Base-by-base conservation (phyloP, 257 asterid species). In the Rauvolfia tetraphylla region DNA sequence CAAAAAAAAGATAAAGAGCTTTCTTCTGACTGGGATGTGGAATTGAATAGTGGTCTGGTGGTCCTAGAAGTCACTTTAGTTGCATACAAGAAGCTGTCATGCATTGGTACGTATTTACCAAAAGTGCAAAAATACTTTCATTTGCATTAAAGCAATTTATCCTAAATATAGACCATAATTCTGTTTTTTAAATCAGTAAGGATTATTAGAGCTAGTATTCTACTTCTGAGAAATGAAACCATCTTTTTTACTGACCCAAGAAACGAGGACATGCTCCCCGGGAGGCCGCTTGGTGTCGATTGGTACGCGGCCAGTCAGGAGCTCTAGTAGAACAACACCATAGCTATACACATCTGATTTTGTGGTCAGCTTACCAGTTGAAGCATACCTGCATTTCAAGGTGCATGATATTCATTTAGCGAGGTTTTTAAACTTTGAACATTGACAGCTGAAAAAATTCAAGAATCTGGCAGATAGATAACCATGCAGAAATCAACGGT, bases 321-420 rank as follows among this genome's bases (percentile, higher is more conserved):
- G 86, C 91, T 92, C 97, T 58, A 92, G 62, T 46, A 92, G 90
- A 76, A 92, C 90, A 76, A 92, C 91, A 0, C 97, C 96, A 3
- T 90, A 92, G 81, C 96, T 92, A 76, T 90, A 92, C 34, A 89
- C 93, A 73, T 92, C 96, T 12, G 97, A 92, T 69, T 92, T 92
- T 5, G 96, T 90, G 10, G 97, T 90, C 33, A 92, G 97, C 84
- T 89, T 89, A 13, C 96, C 97, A 33, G 93, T 87, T 38, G 97
- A 88, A 71, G 96, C 96, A 82, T 92, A 90, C 90, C 97, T 92
- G 72, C 78, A 76, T 76, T 71, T 41, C 42, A 72, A 36, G 46
- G 63, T 71, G 31, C 25, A 31, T 4, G 57, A 15, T 15, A 59
- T 59, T 27, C 23, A 63, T 27, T 65, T 34, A 65, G 13, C 70